A percentile compares a stretch with the other conserved stretches of the same genome.
Evolutionary conservation across 148 eudicot species (phyloP).

Genomic region (Vaccinium corymbosum): DNA sequence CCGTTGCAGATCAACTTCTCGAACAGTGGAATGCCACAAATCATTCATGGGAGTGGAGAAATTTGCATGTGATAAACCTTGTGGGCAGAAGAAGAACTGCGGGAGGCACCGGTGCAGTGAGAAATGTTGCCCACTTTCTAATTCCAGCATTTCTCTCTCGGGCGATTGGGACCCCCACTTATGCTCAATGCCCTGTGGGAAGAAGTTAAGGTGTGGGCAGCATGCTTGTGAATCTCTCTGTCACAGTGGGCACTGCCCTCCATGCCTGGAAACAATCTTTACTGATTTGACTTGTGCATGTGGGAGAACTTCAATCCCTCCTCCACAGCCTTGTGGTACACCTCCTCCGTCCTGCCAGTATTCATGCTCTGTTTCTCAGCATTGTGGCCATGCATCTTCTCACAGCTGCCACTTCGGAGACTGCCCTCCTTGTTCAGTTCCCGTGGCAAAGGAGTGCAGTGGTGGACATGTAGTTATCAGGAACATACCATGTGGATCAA

Average conservation of each 20-base stretch:
- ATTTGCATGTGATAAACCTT: constrained; percentile 75
- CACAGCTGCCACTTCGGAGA: constrained; percentile 98
- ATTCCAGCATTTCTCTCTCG: constrained; percentile 29
- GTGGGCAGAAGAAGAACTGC: constrained; percentile 89
- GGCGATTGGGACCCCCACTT: constrained; percentile 78
- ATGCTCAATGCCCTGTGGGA: constrained; percentile 85
- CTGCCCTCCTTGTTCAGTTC: constrained; percentile 84
- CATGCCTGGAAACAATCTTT: constrained; percentile 87
- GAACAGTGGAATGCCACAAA: constrained; percentile 74
- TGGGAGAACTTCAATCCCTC: constrained; percentile 84
- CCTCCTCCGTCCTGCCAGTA: constrained; percentile 84
- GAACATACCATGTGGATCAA: constrained; percentile 97
- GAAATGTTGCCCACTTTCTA: constrained; percentile 83
- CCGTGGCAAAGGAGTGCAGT: constrained; percentile 82
- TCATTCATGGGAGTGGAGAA: constrained; percentile 39
- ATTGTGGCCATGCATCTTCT: constrained; percentile 88
- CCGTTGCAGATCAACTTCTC: constrained; percentile 76
- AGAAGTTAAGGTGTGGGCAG: constrained; percentile 91
- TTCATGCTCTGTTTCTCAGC: constrained; percentile 78
- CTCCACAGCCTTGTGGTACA: constrained; percentile 91
- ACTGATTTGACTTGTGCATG: constrained; percentile 85
- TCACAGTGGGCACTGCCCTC: constrained; percentile 98
- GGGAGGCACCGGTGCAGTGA: constrained; percentile 99
- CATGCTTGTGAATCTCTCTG: constrained; percentile 76
- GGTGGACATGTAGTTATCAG: constrained; percentile 94